phyloP scores from a whole-genome alignment of 2,329 filamentous ascomycete species.

The Paradendryphiella salina region DNA sequence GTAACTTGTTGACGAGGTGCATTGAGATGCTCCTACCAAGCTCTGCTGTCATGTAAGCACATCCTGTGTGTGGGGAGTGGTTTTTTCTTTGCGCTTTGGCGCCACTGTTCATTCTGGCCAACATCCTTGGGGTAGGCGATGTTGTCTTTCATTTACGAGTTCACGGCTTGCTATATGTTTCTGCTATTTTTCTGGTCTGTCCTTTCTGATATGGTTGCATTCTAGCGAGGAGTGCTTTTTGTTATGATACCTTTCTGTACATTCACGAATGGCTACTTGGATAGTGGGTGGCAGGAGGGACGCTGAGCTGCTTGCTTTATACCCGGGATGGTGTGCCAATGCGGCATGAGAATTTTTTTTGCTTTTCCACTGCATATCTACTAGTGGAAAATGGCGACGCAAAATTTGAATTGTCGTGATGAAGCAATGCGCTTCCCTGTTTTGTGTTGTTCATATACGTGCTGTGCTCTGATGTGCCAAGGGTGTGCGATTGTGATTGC shows the following conservation, averaged over 20 bases:
- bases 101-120: background rate
- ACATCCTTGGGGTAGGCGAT: background rate
- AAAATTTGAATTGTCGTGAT: background rate
- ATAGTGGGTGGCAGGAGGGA: slow-evolving; percentile 1
- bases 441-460: background rate
- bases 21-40: slow-evolving; percentile 61
- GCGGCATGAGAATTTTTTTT: slow-evolving; percentile 2
- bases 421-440: background rate
- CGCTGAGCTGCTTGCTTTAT: slow-evolving; percentile 18
- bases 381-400: background rate
- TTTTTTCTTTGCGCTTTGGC: background rate
- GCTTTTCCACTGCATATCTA: background rate
- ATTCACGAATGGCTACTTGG: slow-evolving; percentile 8
- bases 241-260: slow-evolving; percentile 14
- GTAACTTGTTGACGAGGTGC: slow-evolving; percentile 77
- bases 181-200: slow-evolving; percentile 8
- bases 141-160: slow-evolving; percentile 14
- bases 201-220: slow-evolving; percentile 15
- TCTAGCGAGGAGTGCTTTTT: slow-evolving; percentile 17
- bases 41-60: slow-evolving; percentile 16
- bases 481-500: background rate
- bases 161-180: slow-evolving; percentile 9
- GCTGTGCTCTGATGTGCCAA: background rate
- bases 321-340: slow-evolving; percentile 17
- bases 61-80: background rate